Conservation (phyloP, 2,329 filamentous ascomycete genomes). For the Microsporum canis region DNA sequence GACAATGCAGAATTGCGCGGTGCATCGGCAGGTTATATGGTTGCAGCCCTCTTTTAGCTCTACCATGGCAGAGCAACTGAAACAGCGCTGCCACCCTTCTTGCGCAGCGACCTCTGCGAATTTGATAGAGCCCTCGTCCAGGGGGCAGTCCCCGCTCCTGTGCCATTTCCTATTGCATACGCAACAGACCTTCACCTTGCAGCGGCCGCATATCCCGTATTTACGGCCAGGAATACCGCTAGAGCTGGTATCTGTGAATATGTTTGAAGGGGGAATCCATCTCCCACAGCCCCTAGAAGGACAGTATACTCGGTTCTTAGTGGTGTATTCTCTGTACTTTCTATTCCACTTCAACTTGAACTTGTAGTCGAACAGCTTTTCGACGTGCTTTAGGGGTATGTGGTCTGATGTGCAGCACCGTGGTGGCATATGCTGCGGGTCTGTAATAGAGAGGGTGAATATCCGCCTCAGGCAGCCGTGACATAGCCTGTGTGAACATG, state of each 20-base stretch:
- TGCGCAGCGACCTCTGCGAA: slow-evolving; percentile 55
- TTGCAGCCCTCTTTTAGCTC: slow-evolving; percentile 75
- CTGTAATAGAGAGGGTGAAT: slow-evolving; percentile 64
- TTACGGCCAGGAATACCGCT: slow-evolving; percentile 45
- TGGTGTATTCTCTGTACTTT: slow-evolving; percentile 66
- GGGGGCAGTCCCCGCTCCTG: slow-evolving; percentile 55
- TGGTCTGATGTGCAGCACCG: slow-evolving; percentile 63
- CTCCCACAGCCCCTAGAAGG: slow-evolving; percentile 60
- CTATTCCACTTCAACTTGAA: slow-evolving; percentile 74
- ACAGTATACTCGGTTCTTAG: slow-evolving; percentile 66
- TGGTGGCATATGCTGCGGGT: slow-evolving; percentile 74
- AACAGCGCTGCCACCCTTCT: slow-evolving; percentile 68
- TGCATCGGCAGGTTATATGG: slow-evolving; percentile 78
- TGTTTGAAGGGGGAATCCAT: slow-evolving; percentile 65
- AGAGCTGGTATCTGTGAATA: slow-evolving; percentile 42
- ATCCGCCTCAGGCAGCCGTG: slow-evolving; percentile 60
- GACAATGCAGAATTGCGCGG: slow-evolving; percentile 76
- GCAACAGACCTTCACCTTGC: slow-evolving; percentile 63
- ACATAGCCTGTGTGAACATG: slow-evolving; percentile 75
- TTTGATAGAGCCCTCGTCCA: slow-evolving; percentile 31
- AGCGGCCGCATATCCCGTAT: slow-evolving; percentile 58
- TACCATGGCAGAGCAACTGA: slow-evolving; percentile 63
- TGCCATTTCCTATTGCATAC: slow-evolving; percentile 67
- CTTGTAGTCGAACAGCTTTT: slow-evolving; percentile 57
- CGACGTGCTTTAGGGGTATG: slow-evolving; percentile 66